A percentile compares a stretch with the other conserved stretches of the same genome.
Evolutionary conservation across 2,329 filamentous ascomycete species (phyloP).

Genomic region (Curvularia lunata): DNA sequence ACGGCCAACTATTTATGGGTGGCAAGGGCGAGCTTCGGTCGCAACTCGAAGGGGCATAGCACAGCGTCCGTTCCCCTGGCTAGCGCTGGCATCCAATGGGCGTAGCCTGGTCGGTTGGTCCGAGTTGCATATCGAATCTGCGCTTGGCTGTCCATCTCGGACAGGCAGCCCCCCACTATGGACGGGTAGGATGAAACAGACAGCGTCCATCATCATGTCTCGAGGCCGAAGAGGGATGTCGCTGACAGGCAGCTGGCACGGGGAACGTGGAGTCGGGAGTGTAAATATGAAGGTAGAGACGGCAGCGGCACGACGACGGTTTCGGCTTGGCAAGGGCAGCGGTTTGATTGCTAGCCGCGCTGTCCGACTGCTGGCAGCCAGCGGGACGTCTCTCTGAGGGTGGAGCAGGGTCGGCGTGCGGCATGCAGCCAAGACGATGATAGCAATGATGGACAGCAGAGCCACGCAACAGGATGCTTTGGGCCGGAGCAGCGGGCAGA

Average conservation of each 20-base stretch:
- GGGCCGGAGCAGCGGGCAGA: conserved; percentile 15
- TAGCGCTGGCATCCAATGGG: conserved; percentile 26
- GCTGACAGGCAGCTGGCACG: neutral
- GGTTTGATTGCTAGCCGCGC: conserved; percentile 22
- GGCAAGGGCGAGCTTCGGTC: conserved; percentile 36
- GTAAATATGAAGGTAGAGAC: neutral
- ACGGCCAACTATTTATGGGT: conserved; percentile 44
- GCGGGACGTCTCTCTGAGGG: conserved; percentile 15
- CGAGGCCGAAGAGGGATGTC: conserved; percentile 18
- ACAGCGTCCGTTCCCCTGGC: conserved; percentile 38
- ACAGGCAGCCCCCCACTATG: conserved; percentile 27
- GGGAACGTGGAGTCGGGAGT: neutral
- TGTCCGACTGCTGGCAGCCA: conserved; percentile 10
- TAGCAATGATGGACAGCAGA: conserved; percentile 16
- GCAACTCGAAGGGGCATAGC: conserved; percentile 30
- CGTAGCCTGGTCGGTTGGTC: conserved; percentile 30
- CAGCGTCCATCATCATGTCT: conserved; percentile 35
- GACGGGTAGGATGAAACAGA: conserved; percentile 37
- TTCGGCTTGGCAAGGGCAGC: neutral
- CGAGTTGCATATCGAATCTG: conserved; percentile 35
- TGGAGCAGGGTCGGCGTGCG: conserved; percentile 28
- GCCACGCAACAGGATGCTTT: neutral
- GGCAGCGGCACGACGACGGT: conserved; percentile 4
- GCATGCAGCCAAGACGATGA: conserved; percentile 33
- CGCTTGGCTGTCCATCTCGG: conserved; percentile 24